Evolutionary conservation across 1,284 basidiomycete species (phyloP), one percentile per base, ranked within the genome.

Genomic region (Malassezia japonica): DNA sequence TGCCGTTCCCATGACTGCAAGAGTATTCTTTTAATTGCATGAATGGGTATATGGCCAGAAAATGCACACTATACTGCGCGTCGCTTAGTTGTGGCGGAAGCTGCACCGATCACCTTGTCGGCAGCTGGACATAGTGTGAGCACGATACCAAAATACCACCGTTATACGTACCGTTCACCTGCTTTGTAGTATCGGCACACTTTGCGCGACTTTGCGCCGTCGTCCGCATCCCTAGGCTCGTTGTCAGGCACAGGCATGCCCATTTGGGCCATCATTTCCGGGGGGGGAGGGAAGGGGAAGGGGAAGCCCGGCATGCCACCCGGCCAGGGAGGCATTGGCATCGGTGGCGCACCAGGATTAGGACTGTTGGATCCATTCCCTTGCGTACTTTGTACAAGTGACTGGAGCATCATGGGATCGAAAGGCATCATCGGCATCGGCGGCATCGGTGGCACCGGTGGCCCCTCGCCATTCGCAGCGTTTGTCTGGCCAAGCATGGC

Each of bases 271-370:
- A 39, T 33, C 4, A 46, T 16, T 18, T 42, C 50, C 12, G 45
- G 46, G 3, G 50, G 44, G 3, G 38, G 38, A 12, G 45, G 45
- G 24, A 53, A 42, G 20, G 50, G 50, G 16, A 53, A 53, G 5
- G 45, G 45, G 34, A 45, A 53, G 1, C n/a, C 12, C 9, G 48
- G 48, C 25, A 36, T 25, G 27, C 32, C 36, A 10, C 35, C 28
- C 5, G 20, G 20, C 46, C 46, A 48, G 7, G 46, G 46, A 3
- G 48, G 48, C 42, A 50, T 43, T 20, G 33, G 29, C 31, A 44
- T 32, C 29, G 29, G 20, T 9, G 34, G 37, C 18, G 20, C 20
- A 21, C 20, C 35, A 6, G 35, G 18, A 5, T 15, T 13, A 15
- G 20, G 21, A 3, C 15, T 21, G 27, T 20, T 10, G 38, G n/a